Evolutionary conservation across 1,284 basidiomycete genomes (phyloP).

Genomic region (Apiotrichum mycotoxinovorans): DNA sequence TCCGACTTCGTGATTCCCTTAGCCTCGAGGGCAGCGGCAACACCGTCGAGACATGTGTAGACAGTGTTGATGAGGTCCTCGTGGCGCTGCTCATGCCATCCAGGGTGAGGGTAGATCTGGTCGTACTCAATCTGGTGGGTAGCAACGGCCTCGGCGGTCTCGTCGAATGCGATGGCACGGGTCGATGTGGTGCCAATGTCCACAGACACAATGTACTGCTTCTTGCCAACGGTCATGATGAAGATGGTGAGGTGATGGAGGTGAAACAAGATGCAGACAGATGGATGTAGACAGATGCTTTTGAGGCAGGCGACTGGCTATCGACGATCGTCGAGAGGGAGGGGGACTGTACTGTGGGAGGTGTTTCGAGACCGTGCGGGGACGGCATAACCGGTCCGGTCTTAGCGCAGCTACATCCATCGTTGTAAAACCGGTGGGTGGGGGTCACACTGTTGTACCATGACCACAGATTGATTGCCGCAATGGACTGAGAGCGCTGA

Average conservation of each 20-base stretch:
- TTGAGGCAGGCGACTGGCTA: not conserved
- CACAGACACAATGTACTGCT: constrained; percentile 12
- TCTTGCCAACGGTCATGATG: constrained; percentile 7
- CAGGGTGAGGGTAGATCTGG: constrained; percentile 83
- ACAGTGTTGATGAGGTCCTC: constrained; percentile 76
- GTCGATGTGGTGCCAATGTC: constrained; percentile 57
- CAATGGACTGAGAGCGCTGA: no score
- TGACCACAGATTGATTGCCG: no score
- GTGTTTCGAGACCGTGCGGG: no score
- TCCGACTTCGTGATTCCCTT: constrained; percentile 68
- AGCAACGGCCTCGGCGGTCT: constrained; percentile 78
- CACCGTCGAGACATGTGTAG: constrained; percentile 70
- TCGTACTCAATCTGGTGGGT: constrained; percentile 85
- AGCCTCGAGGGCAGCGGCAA: constrained; percentile 67
- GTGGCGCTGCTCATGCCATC: constrained; percentile 95
- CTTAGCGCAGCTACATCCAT: no score
- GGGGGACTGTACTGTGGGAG: no score
- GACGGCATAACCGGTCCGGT: no score
- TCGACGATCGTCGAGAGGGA: no score
- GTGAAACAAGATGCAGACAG: not conserved
- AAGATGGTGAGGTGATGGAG: not conserved
- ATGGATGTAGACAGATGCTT: not conserved
- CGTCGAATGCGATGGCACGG: constrained; percentile 89
- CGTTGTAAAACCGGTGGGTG: no score
- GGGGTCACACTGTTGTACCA: no score